These are phyloP conservation scores for Rhodomyrtus tomentosa DNA, from an alignment of 345 rosid genomes.

Conservation along the genomic window DNA sequence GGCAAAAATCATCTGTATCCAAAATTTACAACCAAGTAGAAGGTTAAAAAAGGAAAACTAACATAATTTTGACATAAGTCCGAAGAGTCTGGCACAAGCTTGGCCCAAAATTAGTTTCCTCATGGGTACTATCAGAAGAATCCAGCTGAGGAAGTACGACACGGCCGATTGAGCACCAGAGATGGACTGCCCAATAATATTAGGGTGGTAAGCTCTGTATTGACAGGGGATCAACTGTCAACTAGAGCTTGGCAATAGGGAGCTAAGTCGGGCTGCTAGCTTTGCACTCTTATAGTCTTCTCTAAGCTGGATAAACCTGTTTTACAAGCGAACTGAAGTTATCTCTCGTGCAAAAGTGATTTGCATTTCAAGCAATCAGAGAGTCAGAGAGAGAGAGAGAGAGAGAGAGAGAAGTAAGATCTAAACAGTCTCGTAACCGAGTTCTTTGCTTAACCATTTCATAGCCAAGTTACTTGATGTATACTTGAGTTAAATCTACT, in stretches of 20 bases:
- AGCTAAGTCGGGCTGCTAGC: conserved; percentile 78
- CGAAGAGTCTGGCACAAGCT: neutral
- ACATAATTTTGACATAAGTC: neutral
- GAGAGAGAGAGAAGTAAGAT: neutral
- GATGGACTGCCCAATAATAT: neutral
- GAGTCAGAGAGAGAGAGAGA: neutral
- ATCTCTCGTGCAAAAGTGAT: neutral
- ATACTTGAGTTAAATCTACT: neutral
- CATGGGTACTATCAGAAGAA: neutral
- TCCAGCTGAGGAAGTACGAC: neutral
- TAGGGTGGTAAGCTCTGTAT: neutral
- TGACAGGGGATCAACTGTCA: conserved; percentile 4
- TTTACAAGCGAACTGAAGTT: neutral
- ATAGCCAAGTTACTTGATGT: neutral
- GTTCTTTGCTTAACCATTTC: neutral
- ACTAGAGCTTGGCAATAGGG: conserved; percentile 67
- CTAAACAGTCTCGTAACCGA: neutral
- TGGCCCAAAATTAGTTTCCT: neutral
- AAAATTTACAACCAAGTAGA: neutral
- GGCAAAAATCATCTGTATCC: neutral
- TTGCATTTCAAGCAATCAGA: neutral
- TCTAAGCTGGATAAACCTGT: conserved; percentile 89
- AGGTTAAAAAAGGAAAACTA: neutral
- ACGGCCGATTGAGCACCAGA: neutral
- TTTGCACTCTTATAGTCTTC: conserved; percentile 95